Conservation (phyloP, 331 rosid species). For the Quercus lobata region DNA sequence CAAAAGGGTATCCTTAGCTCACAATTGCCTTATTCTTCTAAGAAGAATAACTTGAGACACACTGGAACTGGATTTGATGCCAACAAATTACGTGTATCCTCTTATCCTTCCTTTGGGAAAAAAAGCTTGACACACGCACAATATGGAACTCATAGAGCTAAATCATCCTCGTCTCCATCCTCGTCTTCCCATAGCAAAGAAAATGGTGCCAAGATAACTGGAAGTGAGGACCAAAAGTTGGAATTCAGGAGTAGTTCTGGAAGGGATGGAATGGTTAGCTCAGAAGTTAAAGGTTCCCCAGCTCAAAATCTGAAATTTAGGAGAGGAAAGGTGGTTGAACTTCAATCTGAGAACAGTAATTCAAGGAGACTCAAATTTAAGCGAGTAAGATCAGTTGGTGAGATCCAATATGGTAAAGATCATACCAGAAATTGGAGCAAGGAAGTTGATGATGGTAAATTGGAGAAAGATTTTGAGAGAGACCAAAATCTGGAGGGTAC, state of each 20-base stretch:
- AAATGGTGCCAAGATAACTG: constrained; percentile 19
- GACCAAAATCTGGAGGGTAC: constrained; percentile 29
- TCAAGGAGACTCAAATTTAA: constrained; percentile 72
- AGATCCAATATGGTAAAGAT: constrained; percentile 31
- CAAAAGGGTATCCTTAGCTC: constrained; percentile 22
- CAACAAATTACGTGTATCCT: constrained; percentile 2
- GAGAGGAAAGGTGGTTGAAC: constrained; percentile 65
- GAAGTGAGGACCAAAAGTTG: constrained; percentile 25
- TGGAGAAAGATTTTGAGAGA: constrained; percentile 31
- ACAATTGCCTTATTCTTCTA: constrained; percentile 25
- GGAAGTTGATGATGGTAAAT: constrained; percentile 26
- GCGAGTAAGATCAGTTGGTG: constrained; percentile 38
- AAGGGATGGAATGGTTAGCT: constrained; percentile 25
- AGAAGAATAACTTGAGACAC: constrained; percentile 30
- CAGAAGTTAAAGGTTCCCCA: constrained; percentile 30
- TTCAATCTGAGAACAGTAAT: constrained; percentile 48
- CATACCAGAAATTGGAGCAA: constrained; percentile 16
- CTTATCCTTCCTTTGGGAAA: constrained; percentile 13
- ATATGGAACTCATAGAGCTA: constrained; percentile 3
- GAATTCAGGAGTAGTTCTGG: constrained; percentile 33
- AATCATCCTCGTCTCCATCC: constrained; percentile 20
- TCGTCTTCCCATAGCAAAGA: constrained; percentile 27
- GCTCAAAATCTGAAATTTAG: constrained; percentile 47
- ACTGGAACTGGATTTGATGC: constrained; percentile 17
- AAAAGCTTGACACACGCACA: constrained; percentile 29